phyloP scores from a whole-genome alignment of 371 early-diverging fungal genomes.

The Mortierella sp. region DNA sequence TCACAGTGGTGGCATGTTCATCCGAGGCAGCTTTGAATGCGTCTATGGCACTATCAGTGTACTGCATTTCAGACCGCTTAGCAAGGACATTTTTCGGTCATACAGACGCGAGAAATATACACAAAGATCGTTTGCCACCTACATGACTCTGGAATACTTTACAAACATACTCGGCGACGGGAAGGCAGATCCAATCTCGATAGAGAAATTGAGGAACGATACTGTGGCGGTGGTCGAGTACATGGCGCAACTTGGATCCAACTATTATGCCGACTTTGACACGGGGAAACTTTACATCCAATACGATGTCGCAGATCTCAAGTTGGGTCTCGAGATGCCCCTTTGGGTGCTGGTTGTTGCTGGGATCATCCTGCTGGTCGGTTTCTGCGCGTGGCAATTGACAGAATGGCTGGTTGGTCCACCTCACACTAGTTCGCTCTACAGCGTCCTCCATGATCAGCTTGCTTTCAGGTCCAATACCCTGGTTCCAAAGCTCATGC shows the following conservation, averaged over 20 bases:
- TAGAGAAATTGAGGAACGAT: background rate
- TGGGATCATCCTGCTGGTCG: background rate
- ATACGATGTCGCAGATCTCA: slow-evolving; percentile 1
- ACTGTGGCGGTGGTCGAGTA: background rate
- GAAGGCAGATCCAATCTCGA: background rate
- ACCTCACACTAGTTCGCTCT: slow-evolving; percentile 2
- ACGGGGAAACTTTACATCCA: background rate
- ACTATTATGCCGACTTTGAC: background rate
- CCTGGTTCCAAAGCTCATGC: too few relatives aligned
- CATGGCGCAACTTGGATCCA: slow-evolving; percentile 12
- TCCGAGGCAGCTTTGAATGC: too few relatives aligned
- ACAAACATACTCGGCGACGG: background rate
- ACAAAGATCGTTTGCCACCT: too few relatives aligned
- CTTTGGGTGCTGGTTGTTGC: background rate
- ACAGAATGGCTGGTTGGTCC: background rate
- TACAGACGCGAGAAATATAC: too few relatives aligned
- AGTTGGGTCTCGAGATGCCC: slow-evolving; percentile 7
- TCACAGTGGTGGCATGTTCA: too few relatives aligned
- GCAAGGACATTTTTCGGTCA: too few relatives aligned
- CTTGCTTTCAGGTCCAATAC: too few relatives aligned
- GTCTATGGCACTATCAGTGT: too few relatives aligned
- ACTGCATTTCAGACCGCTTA: too few relatives aligned
- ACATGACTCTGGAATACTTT: too few relatives aligned
- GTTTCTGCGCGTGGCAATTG: background rate
- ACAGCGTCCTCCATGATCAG: background rate